phyloP scores from a whole-genome alignment of 2,329 filamentous ascomycete species.

The Stachybotrys chlorohalonatus region DNA sequence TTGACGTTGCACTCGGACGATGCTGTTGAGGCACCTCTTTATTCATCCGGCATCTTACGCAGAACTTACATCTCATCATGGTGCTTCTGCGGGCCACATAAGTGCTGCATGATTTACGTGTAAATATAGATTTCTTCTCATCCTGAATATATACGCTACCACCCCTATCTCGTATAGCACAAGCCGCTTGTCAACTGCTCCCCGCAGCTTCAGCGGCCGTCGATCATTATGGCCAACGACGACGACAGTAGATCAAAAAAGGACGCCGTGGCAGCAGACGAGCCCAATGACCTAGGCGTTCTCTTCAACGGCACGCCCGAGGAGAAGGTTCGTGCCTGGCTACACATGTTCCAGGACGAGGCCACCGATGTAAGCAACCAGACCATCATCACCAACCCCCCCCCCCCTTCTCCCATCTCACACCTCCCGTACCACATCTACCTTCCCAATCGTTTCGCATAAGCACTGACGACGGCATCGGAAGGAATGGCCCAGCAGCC shows the following conservation, averaged over 20 bases:
- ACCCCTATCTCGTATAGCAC: too few relatives aligned
- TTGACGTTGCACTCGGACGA: too few relatives aligned
- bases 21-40: too few relatives aligned
- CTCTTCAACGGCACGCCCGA: conserved; percentile 20
- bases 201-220: background rate
- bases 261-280: conserved; percentile 4
- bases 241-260: background rate
- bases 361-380: background rate
- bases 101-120: too few relatives aligned
- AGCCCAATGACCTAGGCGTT: conserved; percentile 4
- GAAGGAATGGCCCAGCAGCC: conserved; percentile 35
- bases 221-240: background rate
- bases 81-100: too few relatives aligned
- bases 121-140: too few relatives aligned
- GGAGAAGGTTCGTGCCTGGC: conserved; percentile 21
- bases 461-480: background rate
- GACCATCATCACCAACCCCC: background rate
- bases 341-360: conserved; percentile 12
- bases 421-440: background rate
- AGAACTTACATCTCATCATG: too few relatives aligned
- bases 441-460: too few relatives aligned
- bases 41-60: too few relatives aligned
- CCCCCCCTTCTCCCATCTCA: background rate
- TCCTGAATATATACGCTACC: too few relatives aligned
- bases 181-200: too few relatives aligned